A percentile compares a stretch with the other conserved stretches of the same genome.
These are phyloP conservation scores for Suillus paluster DNA, from an alignment of 768 basidiomycete genomes.

Conservation along the genomic window DNA sequence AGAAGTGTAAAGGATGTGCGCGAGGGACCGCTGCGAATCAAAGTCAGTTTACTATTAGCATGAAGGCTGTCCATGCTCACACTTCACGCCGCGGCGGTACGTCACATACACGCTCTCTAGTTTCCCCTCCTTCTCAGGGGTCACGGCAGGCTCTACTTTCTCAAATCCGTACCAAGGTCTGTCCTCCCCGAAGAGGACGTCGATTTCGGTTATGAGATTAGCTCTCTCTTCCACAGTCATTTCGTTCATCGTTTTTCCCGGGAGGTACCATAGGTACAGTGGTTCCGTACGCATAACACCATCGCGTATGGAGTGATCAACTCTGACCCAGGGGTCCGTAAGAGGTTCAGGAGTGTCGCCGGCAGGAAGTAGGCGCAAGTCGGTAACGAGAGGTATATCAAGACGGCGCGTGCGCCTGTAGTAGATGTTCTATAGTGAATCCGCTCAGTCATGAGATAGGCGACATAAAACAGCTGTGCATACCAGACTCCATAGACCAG, in stretches of 20 bases:
- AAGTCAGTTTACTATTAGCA: constrained; percentile 10
- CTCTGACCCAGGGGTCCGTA: constrained; percentile 65
- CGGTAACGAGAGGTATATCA: constrained; percentile 79
- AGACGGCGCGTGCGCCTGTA: constrained; percentile 86
- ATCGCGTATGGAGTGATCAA: constrained; percentile 61
- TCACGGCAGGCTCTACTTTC: constrained; percentile 64
- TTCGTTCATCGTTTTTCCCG: constrained; percentile 63
- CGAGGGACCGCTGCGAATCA: constrained; percentile 59
- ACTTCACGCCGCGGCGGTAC: constrained; percentile 72
- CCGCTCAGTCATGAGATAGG: constrained; percentile 9
- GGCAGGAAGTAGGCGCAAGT: constrained; percentile 66
- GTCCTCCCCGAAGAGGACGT: constrained; percentile 86
- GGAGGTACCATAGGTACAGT: constrained; percentile 79
- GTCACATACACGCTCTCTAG: constrained; percentile 65
- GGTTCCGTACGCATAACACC: constrained; percentile 62
- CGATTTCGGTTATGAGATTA: constrained; percentile 87
- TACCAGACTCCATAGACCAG: constrained; percentile 64
- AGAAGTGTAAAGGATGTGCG: constrained; percentile 84
- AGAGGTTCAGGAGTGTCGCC: constrained; percentile 52
- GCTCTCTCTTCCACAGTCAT: constrained; percentile 62
- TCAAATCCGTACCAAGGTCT: constrained; percentile 88
- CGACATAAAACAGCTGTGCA: constrained; percentile 25
- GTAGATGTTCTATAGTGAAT: constrained; percentile 58
- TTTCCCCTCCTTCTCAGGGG: constrained; percentile 42
- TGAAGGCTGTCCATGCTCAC: constrained; percentile 45